Percentiles rank a stretch among this genome's conserved stretches.
phyloP scores from a whole-genome alignment of 2,329 filamentous ascomycete genomes.

The Ophiostoma perfectum region DNA sequence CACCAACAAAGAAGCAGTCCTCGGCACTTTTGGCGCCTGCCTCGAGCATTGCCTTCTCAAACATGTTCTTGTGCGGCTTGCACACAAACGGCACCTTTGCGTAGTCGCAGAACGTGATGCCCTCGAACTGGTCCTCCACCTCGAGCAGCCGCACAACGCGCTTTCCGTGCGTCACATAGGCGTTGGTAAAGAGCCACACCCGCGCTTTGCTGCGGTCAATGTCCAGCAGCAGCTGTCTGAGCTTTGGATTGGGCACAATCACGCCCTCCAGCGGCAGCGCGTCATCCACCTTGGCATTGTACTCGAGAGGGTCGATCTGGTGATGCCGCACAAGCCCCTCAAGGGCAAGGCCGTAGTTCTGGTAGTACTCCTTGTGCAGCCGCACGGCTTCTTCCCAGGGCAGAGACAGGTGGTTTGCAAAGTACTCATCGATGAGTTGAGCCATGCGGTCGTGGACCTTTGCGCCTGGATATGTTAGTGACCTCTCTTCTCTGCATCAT shows the following conservation, averaged over 20 bases:
- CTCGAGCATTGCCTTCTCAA: conserved; percentile 79
- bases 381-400: conserved; percentile 71
- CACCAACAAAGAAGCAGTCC: conserved; percentile 79
- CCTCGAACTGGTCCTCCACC: conserved; percentile 86
- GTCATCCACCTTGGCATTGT: conserved; percentile 92
- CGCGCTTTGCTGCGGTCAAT: conserved; percentile 80
- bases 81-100: conserved; percentile 66
- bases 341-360: conserved; percentile 92
- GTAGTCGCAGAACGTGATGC: conserved; percentile 94
- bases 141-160: conserved; percentile 75
- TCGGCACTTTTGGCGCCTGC: conserved; percentile 62
- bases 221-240: conserved; percentile 71
- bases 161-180: conserved; percentile 81
- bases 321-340: conserved; percentile 91
- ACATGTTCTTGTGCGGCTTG: conserved; percentile 82
- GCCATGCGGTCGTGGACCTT: conserved; percentile 88
- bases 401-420: conserved; percentile 65
- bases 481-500: too few species aligned
- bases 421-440: conserved; percentile 65
- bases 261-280: conserved; percentile 81
- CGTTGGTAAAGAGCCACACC: conserved; percentile 94
- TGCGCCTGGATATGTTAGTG: conserved; percentile 45
- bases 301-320: conserved; percentile 89
- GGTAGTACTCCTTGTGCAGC: conserved; percentile 89
- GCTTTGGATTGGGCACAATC: conserved; percentile 69